These are phyloP conservation scores for Mortierella hygrophila DNA, from an alignment of 192 early-diverging fungal species.

Conservation along the genomic window DNA sequence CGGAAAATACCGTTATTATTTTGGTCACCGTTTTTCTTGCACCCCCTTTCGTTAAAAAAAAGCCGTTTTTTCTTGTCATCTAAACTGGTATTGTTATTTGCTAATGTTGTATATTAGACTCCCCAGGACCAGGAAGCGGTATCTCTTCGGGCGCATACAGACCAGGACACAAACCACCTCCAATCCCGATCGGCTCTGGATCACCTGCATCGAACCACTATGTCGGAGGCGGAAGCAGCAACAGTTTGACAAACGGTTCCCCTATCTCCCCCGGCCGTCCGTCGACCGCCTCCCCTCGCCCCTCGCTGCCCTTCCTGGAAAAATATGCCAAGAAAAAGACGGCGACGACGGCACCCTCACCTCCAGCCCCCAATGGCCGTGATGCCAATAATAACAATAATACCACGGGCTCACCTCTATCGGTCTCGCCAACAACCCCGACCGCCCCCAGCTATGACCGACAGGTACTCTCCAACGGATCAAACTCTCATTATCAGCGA, in stretches of 20 bases:
- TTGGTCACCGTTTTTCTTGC: neutral
- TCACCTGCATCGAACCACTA: slow-evolving; percentile 3
- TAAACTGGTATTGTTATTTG: neutral
- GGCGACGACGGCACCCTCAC: slow-evolving; percentile 25
- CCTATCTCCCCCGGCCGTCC: slow-evolving; percentile 42
- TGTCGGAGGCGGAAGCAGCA: neutral
- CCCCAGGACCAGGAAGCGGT: slow-evolving; percentile 20
- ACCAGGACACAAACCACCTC: slow-evolving; percentile 54
- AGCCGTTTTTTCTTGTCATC: neutral
- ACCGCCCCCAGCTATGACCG: slow-evolving; percentile 50
- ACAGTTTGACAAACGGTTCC: slow-evolving; percentile 12
- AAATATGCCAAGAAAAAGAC: slow-evolving; percentile 59
- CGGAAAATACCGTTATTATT: neutral
- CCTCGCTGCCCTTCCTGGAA: slow-evolving; percentile 54
- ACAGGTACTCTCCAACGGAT: slow-evolving; percentile 40
- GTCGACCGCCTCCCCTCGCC: slow-evolving; percentile 35
- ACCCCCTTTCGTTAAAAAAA: neutral
- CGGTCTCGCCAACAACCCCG: slow-evolving; percentile 56
- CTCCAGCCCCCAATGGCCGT: slow-evolving; percentile 23
- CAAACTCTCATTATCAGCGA: slow-evolving; percentile 40
- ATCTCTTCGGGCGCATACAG: slow-evolving; percentile 46
- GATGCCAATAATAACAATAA: slow-evolving; percentile 34
- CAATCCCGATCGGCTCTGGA: slow-evolving; percentile 24
- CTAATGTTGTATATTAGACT: neutral
- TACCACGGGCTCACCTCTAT: slow-evolving; percentile 52